Percentiles rank a stretch among this genome's conserved stretches.
phyloP scores from a whole-genome alignment of 306 rosid genomes.

The Benincasa hispida region DNA sequence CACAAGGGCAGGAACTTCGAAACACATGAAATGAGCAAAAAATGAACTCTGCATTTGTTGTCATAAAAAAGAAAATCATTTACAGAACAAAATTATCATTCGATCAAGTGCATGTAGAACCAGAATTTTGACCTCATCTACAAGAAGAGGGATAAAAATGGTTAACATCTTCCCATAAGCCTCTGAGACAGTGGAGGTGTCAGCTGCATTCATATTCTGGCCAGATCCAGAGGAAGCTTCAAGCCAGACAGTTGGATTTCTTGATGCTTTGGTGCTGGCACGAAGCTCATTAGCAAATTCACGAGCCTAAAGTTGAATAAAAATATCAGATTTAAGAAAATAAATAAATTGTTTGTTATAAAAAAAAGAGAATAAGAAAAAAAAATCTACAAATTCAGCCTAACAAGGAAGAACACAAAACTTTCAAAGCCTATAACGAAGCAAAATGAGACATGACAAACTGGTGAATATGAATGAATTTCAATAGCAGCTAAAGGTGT shows the following conservation, averaged over 20 bases:
- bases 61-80: slow-evolving; percentile 10
- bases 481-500: not conserved
- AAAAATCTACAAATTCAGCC: not conserved
- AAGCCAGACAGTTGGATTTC: slow-evolving; percentile 58
- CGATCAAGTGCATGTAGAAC: not conserved
- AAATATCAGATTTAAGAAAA: not conserved
- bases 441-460: not conserved
- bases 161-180: slow-evolving; percentile 85
- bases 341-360: too few species aligned
- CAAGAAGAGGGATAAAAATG: slow-evolving; percentile 88
- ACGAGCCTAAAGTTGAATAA: slow-evolving; percentile 54
- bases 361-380: too few species aligned
- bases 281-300: slow-evolving; percentile 97
- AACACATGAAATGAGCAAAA: slow-evolving; percentile 89
- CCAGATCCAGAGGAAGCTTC: slow-evolving; percentile 58
- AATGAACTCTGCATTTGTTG: slow-evolving; percentile 68
- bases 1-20: slow-evolving; percentile 69
- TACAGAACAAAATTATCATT: not conserved
- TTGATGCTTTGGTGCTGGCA: slow-evolving; percentile 58
- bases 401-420: not conserved
- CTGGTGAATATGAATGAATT: not conserved
- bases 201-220: slow-evolving; percentile 60
- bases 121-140: slow-evolving; percentile 68
- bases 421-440: not conserved
- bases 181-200: slow-evolving; percentile 70